Conservation (phyloP, 164 flowering plant species). For the Protea cynaroides region DNA sequence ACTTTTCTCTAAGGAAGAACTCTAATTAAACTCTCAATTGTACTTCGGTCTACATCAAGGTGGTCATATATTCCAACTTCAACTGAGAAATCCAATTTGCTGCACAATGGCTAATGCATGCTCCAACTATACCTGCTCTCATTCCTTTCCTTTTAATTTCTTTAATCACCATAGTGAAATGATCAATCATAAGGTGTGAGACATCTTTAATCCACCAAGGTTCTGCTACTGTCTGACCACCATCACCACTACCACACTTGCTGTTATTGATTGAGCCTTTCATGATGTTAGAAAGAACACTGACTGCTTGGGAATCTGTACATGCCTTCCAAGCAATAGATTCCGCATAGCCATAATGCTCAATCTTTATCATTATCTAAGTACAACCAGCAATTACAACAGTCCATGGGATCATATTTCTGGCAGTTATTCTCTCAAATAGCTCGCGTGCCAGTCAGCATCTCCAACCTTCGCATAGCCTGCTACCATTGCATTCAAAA, state of each 20-base stretch:
- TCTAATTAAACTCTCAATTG: constrained; percentile 32
- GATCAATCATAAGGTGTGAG: constrained; percentile 33
- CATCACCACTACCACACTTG: background rate
- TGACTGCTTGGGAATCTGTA: constrained; percentile 12
- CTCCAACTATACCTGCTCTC: constrained; percentile 27
- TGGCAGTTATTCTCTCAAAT: too few relatives aligned
- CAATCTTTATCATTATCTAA: too few relatives aligned
- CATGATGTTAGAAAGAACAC: background rate
- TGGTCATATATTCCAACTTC: constrained; percentile 5
- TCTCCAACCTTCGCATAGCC: too few relatives aligned
- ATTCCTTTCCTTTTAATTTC: constrained; percentile 28
- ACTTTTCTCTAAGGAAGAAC: constrained; percentile 32
- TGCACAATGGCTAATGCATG: constrained; percentile 37
- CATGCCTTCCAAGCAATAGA: constrained; percentile 44
- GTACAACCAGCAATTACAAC: too few relatives aligned
- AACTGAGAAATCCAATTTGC: constrained; percentile 26
- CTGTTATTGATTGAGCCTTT: background rate
- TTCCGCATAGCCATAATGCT: constrained; percentile 39
- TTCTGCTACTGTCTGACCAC: constrained; percentile 9
- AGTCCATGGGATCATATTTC: too few relatives aligned
- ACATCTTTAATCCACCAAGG: constrained; percentile 56
- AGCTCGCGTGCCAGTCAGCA: too few relatives aligned
- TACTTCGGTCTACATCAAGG: constrained; percentile 14
- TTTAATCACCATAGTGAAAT: constrained; percentile 33
- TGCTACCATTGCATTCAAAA: too few relatives aligned